Percentiles rank a stretch among this genome's conserved stretches.
Conservation (phyloP, 1,284 basidiomycete genomes). For the Exobasidium rhododendri region DNA sequence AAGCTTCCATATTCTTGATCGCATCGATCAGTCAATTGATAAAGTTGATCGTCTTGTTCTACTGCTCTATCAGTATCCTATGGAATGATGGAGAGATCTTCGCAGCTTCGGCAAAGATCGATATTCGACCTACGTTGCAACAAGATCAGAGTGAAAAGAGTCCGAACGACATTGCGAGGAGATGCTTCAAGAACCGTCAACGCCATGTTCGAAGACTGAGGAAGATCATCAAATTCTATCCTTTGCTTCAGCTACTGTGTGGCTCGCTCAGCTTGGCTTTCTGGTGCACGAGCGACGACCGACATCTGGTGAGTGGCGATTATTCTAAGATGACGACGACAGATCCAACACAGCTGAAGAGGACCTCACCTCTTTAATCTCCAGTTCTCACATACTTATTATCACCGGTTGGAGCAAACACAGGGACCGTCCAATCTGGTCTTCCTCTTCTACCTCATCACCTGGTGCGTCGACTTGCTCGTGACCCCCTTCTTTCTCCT, state of each 20-base stretch:
- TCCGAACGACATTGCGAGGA: neutral
- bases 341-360: neutral
- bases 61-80: neutral
- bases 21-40: neutral
- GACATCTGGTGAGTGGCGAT: neutral
- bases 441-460: neutral
- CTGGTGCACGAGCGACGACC: slow-evolving; percentile 1
- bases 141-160: neutral
- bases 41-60: neutral
- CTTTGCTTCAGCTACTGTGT: neutral
- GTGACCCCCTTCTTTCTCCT: neutral
- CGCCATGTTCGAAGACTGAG: neutral
- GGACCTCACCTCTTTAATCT: too few relatives aligned
- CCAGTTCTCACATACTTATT: neutral
- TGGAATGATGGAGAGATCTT: slow-evolving; percentile 1
- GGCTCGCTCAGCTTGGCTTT: neutral
- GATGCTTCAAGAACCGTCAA: slow-evolving; percentile 1
- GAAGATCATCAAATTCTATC: neutral
- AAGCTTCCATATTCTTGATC: neutral
- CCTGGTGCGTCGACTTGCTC: neutral
- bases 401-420: neutral
- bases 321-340: neutral
- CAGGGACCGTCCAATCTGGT: neutral
- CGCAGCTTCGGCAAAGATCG: neutral
- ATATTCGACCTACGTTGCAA: neutral